A percentile compares a stretch with the other conserved stretches of the same genome.
Conservation (phyloP, 2,329 filamentous ascomycete genomes). For the Pezizomycotina sp. region DNA sequence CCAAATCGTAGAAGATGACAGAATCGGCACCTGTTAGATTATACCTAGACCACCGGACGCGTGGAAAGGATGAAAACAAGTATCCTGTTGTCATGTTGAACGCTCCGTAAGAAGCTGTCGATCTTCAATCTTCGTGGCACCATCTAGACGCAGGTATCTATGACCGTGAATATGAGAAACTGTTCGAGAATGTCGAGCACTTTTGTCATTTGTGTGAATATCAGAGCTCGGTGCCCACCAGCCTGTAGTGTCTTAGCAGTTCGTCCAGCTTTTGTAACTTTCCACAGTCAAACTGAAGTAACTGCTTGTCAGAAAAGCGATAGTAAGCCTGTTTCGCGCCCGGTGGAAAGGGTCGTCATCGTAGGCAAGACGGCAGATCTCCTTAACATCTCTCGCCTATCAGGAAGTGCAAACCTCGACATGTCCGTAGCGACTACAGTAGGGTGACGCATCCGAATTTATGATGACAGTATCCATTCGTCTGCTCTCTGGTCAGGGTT, state of each 20-base stretch:
- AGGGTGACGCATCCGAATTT: slow-evolving; percentile 84
- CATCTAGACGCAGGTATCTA: slow-evolving; percentile 88
- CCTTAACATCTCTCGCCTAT: slow-evolving; percentile 28
- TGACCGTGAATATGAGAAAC: slow-evolving; percentile 92
- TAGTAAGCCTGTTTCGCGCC: slow-evolving; percentile 76
- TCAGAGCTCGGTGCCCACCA: slow-evolving; percentile 80
- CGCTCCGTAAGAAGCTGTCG: slow-evolving; percentile 88
- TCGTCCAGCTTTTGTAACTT: slow-evolving; percentile 84
- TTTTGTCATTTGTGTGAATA: slow-evolving; percentile 99
- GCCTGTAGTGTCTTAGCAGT: slow-evolving; percentile 74
- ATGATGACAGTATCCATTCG: slow-evolving; percentile 54
- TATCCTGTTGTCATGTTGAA: slow-evolving; percentile 91
- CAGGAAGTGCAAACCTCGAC: too few relatives aligned
- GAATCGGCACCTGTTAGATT: slow-evolving; percentile 94
- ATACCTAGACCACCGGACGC: slow-evolving; percentile 88
- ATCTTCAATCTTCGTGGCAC: slow-evolving; percentile 90
- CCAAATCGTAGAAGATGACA: slow-evolving; percentile 96
- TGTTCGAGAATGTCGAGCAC: slow-evolving; percentile 94
- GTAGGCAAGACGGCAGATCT: slow-evolving; percentile 39
- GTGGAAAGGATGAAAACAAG: slow-evolving; percentile 91
- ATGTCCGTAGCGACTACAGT: slow-evolving; percentile 70
- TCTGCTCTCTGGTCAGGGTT: slow-evolving; percentile 55
- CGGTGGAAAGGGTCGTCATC: slow-evolving; percentile 79
- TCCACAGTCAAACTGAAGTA: slow-evolving; percentile 95
- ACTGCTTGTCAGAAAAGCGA: slow-evolving; percentile 93